Evolutionary conservation across 2,329 filamentous ascomycete genomes (phyloP).

Genomic region (Chaetomium olivaceum): DNA sequence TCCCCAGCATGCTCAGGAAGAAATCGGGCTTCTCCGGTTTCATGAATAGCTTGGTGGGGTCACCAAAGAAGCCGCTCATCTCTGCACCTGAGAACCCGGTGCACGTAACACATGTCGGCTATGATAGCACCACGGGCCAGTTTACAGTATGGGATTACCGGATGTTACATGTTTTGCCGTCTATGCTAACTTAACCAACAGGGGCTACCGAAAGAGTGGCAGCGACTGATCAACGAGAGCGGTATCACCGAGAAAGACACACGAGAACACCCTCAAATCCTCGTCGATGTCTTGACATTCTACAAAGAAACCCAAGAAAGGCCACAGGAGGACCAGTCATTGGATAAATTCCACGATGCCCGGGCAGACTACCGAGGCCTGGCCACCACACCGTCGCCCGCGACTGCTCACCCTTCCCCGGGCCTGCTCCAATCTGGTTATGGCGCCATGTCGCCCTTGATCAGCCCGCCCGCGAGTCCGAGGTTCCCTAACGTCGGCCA

Average conservation of each 20-base stretch:
- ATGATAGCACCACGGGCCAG: slow-evolving; percentile 92
- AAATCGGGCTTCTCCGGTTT: slow-evolving; percentile 88
- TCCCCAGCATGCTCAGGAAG: slow-evolving; percentile 65
- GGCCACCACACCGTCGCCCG: slow-evolving; percentile 43
- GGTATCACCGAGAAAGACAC: slow-evolving; percentile 96
- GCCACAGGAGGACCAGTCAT: slow-evolving; percentile 79
- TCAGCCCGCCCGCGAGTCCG: slow-evolving; percentile 79
- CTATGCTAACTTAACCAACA: slow-evolving; percentile 41
- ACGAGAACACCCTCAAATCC: slow-evolving; percentile 91
- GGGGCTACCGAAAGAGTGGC: slow-evolving; percentile 98
- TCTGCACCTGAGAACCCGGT: slow-evolving; percentile 98
- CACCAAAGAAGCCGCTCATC: slow-evolving; percentile 87
- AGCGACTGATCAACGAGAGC: slow-evolving; percentile 89
- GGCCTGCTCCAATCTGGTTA: slow-evolving; percentile 57
- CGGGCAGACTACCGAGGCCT: slow-evolving; percentile 58
- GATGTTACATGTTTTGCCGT: slow-evolving; percentile 17
- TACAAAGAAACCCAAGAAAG: slow-evolving; percentile 91
- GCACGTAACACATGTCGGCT: slow-evolving; percentile 96
- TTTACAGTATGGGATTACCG: slow-evolving; percentile 70
- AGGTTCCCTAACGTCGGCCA: slow-evolving; percentile 82
- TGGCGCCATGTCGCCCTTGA: slow-evolving; percentile 61
- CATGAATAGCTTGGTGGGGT: slow-evolving; percentile 79
- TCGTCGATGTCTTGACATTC: slow-evolving; percentile 93
- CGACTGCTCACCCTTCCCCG: slow-evolving; percentile 50
- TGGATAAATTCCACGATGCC: slow-evolving; percentile 95